Evolutionary conservation across 2,329 filamentous ascomycete species (phyloP).

Genomic region (Alternaria postmessia): DNA sequence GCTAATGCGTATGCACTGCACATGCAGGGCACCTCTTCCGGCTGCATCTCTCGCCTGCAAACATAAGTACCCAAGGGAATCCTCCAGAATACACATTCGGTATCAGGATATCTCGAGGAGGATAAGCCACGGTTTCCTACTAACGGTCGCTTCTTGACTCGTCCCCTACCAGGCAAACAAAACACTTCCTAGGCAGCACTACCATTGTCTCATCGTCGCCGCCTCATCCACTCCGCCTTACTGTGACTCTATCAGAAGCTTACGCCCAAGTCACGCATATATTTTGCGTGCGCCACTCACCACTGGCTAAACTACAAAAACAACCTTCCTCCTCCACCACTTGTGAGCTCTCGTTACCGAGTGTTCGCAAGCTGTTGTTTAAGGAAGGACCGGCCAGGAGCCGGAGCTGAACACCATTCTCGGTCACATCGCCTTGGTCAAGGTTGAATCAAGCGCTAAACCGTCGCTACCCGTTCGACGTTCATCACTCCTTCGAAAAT

Average conservation of each 20-base stretch:
- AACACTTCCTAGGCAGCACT: slow-evolving; percentile 39
- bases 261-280: slow-evolving; percentile 45
- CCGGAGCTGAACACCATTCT: slow-evolving; percentile 32
- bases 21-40: slow-evolving; percentile 28
- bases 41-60: slow-evolving; percentile 22
- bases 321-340: slow-evolving; percentile 22
- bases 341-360: slow-evolving; percentile 24
- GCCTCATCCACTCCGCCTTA: slow-evolving; percentile 38
- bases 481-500: slow-evolving; percentile 28
- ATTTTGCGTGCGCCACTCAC: slow-evolving; percentile 23
- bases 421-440: slow-evolving; percentile 31
- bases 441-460: slow-evolving; percentile 37
- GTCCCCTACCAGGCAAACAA: slow-evolving; percentile 38
- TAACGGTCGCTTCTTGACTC: slow-evolving; percentile 27
- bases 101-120: slow-evolving; percentile 34
- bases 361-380: slow-evolving; percentile 30
- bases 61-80: slow-evolving; percentile 42
- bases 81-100: slow-evolving; percentile 27
- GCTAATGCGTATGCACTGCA: slow-evolving; percentile 42
- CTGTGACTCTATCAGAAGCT: slow-evolving; percentile 37
- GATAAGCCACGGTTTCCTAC: slow-evolving; percentile 23
- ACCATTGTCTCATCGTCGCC: slow-evolving; percentile 37
- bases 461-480: slow-evolving; percentile 33
- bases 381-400: slow-evolving; percentile 42
- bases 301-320: slow-evolving; percentile 31